These are phyloP conservation scores for Alisma plantagoaquatica DNA, from an alignment of 106 monocot species.

Conservation along the genomic window DNA sequence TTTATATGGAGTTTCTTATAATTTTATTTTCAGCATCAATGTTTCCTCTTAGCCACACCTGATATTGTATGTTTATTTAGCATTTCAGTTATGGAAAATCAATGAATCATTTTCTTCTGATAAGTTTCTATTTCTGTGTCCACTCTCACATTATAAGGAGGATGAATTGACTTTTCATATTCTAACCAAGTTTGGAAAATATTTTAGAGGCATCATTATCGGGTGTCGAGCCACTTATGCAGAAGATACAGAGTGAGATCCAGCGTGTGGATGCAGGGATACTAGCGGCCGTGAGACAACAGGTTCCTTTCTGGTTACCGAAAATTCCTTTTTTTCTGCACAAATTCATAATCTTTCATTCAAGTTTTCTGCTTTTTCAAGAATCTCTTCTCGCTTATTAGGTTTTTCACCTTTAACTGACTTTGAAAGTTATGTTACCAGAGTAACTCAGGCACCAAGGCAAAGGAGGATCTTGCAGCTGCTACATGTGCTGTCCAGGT, in stretches of 20 bases:
- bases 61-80: too few species aligned
- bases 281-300: constrained; percentile 87
- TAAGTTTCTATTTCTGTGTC: background rate
- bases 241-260: constrained; percentile 97
- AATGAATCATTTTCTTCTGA: background rate
- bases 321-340: constrained; percentile 1
- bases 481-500: constrained; percentile 98
- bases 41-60: background rate
- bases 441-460: constrained; percentile 97
- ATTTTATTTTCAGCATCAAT: too few species aligned
- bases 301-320: constrained; percentile 28
- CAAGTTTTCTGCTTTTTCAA: background rate
- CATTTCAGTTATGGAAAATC: background rate
- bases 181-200: background rate
- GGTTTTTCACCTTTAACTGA: too few species aligned
- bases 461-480: constrained; percentile 99
- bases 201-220: constrained; percentile 82
- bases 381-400: too few species aligned
- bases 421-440: too few species aligned
- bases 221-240: constrained; percentile 98
- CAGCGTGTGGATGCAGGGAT: constrained; percentile 89
- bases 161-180: background rate
- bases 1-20: too few species aligned
- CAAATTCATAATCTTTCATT: background rate
- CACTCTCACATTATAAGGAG: background rate